A percentile compares a stretch with the other conserved stretches of the same genome.
Conservation (phyloP, 805 yeast genomes). For the Candida golubevii region DNA sequence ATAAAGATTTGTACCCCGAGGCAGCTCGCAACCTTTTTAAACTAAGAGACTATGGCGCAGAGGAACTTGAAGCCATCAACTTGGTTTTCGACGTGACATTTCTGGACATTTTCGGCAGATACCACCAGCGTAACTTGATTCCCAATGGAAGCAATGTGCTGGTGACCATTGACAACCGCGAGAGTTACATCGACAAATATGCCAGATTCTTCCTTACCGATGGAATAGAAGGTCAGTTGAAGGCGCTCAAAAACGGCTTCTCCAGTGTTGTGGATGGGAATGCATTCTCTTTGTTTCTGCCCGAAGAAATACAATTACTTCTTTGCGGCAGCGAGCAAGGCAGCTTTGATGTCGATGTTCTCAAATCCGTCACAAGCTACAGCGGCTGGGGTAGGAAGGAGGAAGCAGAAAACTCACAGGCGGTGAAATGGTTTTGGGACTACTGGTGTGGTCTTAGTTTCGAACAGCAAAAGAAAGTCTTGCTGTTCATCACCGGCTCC, state of each 20-base stretch:
- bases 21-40: conserved; percentile 41
- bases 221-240: conserved; percentile 49
- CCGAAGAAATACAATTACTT: conserved; percentile 75
- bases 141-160: conserved; percentile 49
- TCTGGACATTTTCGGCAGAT: conserved; percentile 43
- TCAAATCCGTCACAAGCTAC: conserved; percentile 72
- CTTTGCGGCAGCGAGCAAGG: conserved; percentile 72
- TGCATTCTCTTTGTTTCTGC: conserved; percentile 72
- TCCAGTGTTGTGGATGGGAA: conserved; percentile 72
- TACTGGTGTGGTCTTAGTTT: conserved; percentile 47
- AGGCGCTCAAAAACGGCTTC: conserved; percentile 67
- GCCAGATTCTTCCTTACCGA: conserved; percentile 56
- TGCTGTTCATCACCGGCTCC: conserved; percentile 83
- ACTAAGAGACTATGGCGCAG: conserved; percentile 22
- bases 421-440: conserved; percentile 87
- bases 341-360: conserved; percentile 58
- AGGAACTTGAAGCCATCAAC: conserved; percentile 42
- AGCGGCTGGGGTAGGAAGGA: conserved; percentile 50
- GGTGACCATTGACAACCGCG: conserved; percentile 59
- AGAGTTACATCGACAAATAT: conserved; percentile 59
- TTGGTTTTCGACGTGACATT: conserved; percentile 59
- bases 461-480: conserved; percentile 54
- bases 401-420: conserved; percentile 32
- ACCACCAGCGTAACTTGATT: conserved; percentile 47
- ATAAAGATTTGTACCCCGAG: conserved; percentile 62